These are phyloP conservation scores for Fusarium piperis DNA, from an alignment of 2,329 filamentous ascomycete genomes.

Conservation along the genomic window DNA sequence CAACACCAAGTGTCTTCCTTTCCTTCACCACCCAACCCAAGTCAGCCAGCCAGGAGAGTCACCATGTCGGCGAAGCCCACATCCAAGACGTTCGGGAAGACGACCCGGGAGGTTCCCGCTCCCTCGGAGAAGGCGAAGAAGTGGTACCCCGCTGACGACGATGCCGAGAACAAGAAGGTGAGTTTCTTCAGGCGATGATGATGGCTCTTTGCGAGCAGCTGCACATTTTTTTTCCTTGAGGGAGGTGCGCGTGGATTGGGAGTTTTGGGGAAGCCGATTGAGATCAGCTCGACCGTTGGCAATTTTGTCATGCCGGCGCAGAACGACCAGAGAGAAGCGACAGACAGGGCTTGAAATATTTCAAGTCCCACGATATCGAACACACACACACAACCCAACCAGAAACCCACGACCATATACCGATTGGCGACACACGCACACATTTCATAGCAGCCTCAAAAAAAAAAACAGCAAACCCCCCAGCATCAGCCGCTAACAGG, in stretches of 20 bases:
- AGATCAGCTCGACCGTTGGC: constrained; percentile 12
- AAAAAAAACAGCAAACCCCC: constrained; percentile 6
- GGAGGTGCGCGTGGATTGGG: constrained; percentile 14
- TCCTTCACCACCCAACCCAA: constrained; percentile 48
- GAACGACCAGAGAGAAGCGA: constrained; percentile 8
- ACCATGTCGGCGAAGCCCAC: constrained; percentile 79
- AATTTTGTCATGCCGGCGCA: constrained; percentile 18
- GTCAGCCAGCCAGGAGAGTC: constrained; percentile 58
- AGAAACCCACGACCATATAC: constrained; percentile 16
- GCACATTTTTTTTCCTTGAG: neutral
- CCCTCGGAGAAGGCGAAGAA: constrained; percentile 93
- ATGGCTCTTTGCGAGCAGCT: constrained; percentile 21
- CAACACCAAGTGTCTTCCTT: constrained; percentile 51
- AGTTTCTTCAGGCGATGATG: constrained; percentile 58
- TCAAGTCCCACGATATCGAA: constrained; percentile 27
- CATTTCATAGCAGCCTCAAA: constrained; percentile 2
- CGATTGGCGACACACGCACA: constrained; percentile 26
- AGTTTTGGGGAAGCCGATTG: constrained; percentile 15
- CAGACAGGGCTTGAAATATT: constrained; percentile 21
- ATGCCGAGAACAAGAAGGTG: constrained; percentile 92
- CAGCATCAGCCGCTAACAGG: constrained; percentile 44
- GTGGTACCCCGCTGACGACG: constrained; percentile 98
- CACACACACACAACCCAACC: constrained; percentile 12
- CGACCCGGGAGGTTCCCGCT: constrained; percentile 89
- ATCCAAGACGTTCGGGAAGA: constrained; percentile 98